A percentile compares a stretch with the other conserved stretches of the same genome.
Evolutionary conservation across 2,329 filamentous ascomycete genomes (phyloP).

Genomic region (Emmonsia crescens): DNA sequence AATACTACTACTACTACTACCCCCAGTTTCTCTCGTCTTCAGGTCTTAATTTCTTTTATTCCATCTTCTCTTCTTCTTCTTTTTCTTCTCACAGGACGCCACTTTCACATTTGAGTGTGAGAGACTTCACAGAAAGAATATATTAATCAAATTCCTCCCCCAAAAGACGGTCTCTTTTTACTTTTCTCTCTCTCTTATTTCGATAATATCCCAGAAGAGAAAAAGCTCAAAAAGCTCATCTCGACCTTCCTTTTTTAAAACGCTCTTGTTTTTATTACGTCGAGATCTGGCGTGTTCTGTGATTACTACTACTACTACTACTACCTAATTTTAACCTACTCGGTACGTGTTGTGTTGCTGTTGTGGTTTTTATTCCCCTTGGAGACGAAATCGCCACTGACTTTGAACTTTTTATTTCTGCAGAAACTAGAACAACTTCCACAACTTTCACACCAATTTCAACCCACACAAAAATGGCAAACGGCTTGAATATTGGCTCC

Average conservation of each 20-base stretch:
- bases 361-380: background rate
- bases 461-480: constrained; percentile 32
- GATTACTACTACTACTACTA: background rate
- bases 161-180: background rate
- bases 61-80: constrained; percentile 14
- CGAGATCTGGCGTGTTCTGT: background rate
- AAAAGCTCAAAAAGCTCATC: background rate
- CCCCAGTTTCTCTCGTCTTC: constrained; percentile 6
- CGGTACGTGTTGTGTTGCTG: background rate
- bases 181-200: background rate
- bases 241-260: background rate
- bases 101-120: constrained; percentile 14
- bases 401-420: background rate
- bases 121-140: constrained; percentile 11
- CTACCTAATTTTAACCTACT: background rate
- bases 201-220: background rate
- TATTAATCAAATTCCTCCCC: background rate
- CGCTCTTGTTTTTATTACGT: background rate
- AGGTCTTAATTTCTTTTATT: constrained; percentile 20
- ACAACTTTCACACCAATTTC: background rate
- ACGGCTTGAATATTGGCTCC: constrained; percentile 47
- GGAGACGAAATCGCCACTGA: background rate
- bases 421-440: background rate
- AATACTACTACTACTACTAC: constrained; percentile 1
- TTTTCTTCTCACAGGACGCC: background rate